Percentiles rank a stretch among this genome's conserved stretches.
These are phyloP conservation scores for Aureobasidium lini DNA, from an alignment of 2,329 filamentous ascomycete species.

Conservation along the genomic window DNA sequence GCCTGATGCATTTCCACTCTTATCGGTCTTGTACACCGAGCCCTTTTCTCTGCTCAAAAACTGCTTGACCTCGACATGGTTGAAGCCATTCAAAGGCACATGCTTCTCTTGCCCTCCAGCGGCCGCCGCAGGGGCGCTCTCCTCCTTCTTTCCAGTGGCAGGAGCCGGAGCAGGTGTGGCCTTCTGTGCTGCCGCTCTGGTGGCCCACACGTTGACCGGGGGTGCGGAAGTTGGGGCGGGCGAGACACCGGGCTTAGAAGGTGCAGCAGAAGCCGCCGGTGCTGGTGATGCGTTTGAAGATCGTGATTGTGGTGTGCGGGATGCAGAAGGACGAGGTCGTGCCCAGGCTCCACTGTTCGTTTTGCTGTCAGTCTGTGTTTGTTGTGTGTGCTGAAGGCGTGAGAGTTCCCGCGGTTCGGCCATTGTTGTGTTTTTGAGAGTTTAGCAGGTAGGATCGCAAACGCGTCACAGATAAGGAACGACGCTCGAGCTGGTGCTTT, in stretches of 20 bases:
- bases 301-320: background rate
- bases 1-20: slow-evolving; percentile 27
- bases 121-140: background rate
- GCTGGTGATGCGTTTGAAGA: slow-evolving; percentile 9
- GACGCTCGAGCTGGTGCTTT: too few species aligned
- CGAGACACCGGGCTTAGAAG: background rate
- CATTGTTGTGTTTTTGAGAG: background rate
- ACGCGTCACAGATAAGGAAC: too few species aligned
- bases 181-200: background rate
- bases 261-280: background rate
- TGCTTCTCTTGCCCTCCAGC: slow-evolving; percentile 21
- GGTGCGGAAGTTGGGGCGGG: background rate
- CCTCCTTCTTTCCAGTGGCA: background rate
- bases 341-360: slow-evolving; percentile 3
- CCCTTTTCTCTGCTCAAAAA: slow-evolving; percentile 31
- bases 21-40: slow-evolving; percentile 21
- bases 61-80: slow-evolving; percentile 35
- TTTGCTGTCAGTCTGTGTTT: background rate
- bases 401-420: background rate
- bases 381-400: background rate
- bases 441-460: too few species aligned
- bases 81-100: slow-evolving; percentile 31
- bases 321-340: background rate
- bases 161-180: background rate
- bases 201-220: slow-evolving; percentile 11